Base-by-base conservation (phyloP, 768 basidiomycete genomes). In the Lentinula aciculospora region DNA sequence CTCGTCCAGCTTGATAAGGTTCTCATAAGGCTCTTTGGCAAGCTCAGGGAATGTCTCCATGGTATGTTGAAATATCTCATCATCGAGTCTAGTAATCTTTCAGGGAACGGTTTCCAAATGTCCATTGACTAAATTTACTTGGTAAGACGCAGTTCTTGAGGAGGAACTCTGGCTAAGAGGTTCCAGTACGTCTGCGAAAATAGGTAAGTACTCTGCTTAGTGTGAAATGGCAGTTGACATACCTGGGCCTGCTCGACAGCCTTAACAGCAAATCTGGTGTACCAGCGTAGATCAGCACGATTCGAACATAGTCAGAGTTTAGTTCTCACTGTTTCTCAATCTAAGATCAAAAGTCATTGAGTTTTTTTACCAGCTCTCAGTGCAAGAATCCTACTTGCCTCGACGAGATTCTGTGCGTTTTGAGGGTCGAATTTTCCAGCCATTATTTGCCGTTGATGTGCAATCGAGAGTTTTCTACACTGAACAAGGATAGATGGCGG, bases 171-270 rank as follows among this genome's bases (percentile, higher is more conserved):
- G 67, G 89, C 88, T 53, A 98, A 74, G 44, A 99, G 79, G 68
- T 93, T 94, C 89, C 94, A 96, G 74, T 98, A 98, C 7, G 94
- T 94, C 91, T 98, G 63, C 23, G 1, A n/a, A 19, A n/a, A 2
- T 17, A 31, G 21, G 10, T 29, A 12, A 13, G n/a, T 5, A 9
- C 17, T 5, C 3, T 32, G 42, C 36, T 21, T 34, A 21, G 15
- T 19, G 29, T 25, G n/a, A 29, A 58, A 36, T 40, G 7, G 3
- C 31, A 19, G 25, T 31, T 37, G 25, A 53, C 82, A 60, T 53
- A 92, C 94, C 79, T 96, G 92, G 45, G 95, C 92, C 63, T 98
- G 94, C 69, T 99, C 95, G 53, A 98, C 94, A 12, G 94, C 92
- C 70, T 88, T 92, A 57, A 99, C 96, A 25, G 92, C 92, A 68